Evolutionary conservation across 148 eudicot species (phyloP).

Genomic region (Nepenthes mirabilis): DNA sequence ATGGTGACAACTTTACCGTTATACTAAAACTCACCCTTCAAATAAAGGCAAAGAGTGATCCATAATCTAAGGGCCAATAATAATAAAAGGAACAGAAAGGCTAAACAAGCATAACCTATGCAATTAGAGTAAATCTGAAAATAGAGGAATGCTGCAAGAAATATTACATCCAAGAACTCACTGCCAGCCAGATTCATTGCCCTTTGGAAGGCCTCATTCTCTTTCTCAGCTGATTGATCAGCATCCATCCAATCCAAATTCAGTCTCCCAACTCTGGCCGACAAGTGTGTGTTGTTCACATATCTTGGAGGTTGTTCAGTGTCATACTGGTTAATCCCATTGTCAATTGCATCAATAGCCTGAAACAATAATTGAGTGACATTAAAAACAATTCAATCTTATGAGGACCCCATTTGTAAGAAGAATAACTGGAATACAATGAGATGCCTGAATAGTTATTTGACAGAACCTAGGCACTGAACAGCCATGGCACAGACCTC

Average conservation of each 20-base stretch:
- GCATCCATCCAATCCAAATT: slow-evolving; percentile 84
- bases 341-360: slow-evolving; percentile 96
- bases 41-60: no score
- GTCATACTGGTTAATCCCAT: slow-evolving; percentile 72
- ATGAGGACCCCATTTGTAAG: neutral
- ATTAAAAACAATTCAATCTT: slow-evolving; percentile 6
- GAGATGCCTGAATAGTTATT: no score
- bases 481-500: no score
- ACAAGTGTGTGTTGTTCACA: slow-evolving; percentile 69
- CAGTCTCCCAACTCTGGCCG: slow-evolving; percentile 76
- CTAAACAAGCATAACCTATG: neutral
- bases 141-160: slow-evolving; percentile 5
- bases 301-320: slow-evolving; percentile 64
- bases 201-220: slow-evolving; percentile 64
- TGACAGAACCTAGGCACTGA: no score
- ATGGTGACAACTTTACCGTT: no score
- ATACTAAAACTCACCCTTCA: no score
- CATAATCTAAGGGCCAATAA: neutral
- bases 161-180: slow-evolving; percentile 78
- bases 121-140: neutral
- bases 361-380: slow-evolving; percentile 11
- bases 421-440: no score
- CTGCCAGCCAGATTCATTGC: slow-evolving; percentile 74
- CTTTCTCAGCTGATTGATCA: slow-evolving; percentile 79
- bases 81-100: neutral